Conservation (phyloP, 164 flowering plant species). For the Umbilicus rupestris region DNA sequence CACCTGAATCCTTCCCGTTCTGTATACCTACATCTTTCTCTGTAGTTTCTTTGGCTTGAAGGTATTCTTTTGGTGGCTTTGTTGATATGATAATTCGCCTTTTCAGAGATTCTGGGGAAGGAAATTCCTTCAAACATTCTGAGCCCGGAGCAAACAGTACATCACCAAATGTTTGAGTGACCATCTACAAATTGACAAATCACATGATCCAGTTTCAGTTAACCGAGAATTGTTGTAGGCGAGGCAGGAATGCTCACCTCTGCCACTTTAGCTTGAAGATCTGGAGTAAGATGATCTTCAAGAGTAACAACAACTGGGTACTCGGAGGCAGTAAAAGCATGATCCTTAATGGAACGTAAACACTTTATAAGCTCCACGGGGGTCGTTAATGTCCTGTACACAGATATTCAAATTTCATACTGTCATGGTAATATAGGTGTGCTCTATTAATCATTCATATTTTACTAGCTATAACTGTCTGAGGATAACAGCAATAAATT, state of each 20-base stretch:
- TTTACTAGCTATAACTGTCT: background rate
- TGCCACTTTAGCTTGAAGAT: slow-evolving; percentile 74
- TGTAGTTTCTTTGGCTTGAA: slow-evolving; percentile 35
- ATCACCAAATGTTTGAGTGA: slow-evolving; percentile 54
- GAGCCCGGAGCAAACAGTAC: slow-evolving; percentile 44
- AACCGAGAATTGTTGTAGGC: background rate
- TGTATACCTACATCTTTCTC: slow-evolving; percentile 22
- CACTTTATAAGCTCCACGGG: slow-evolving; percentile 56
- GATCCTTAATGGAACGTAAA: slow-evolving; percentile 49
- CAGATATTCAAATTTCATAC: slow-evolving; percentile 1
- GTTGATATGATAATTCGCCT: slow-evolving; percentile 53
- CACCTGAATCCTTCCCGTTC: slow-evolving; percentile 22
- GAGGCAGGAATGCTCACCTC: slow-evolving; percentile 21
- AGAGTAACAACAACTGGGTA: slow-evolving; percentile 66
- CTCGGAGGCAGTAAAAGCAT: slow-evolving; percentile 58
- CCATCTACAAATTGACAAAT: slow-evolving; percentile 34
- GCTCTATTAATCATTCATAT: background rate
- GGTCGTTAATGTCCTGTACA: slow-evolving; percentile 50
- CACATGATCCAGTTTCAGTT: background rate
- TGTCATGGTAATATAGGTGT: background rate
- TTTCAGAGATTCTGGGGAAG: slow-evolving; percentile 57
- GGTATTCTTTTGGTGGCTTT: slow-evolving; percentile 72
- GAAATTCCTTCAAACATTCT: slow-evolving; percentile 54
- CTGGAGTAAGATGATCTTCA: slow-evolving; percentile 65
- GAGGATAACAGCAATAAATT: background rate